Evolutionary conservation across 495 filamentous ascomycete species (phyloP).

Genomic region (Penicillium silybi): DNA sequence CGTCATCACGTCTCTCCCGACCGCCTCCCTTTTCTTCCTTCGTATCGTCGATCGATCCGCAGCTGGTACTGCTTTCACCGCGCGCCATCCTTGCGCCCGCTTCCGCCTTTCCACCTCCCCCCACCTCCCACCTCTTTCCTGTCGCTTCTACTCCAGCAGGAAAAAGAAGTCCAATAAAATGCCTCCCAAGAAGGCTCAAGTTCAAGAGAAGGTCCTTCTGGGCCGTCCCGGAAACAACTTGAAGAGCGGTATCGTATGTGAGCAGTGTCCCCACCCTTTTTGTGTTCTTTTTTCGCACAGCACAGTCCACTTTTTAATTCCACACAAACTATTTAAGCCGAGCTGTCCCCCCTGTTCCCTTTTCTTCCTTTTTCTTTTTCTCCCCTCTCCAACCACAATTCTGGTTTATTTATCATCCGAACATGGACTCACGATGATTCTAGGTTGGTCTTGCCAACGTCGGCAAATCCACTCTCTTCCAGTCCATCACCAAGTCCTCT

Average conservation of each 20-base stretch:
- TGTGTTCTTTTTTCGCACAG: slow-evolving; percentile 29
- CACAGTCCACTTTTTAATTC: slow-evolving; percentile 37
- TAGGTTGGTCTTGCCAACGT: slow-evolving; percentile 99
- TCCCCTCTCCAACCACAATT: slow-evolving; percentile 12
- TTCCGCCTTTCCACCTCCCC: slow-evolving; percentile 30
- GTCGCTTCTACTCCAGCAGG: slow-evolving; percentile 43
- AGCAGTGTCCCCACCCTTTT: slow-evolving; percentile 43
- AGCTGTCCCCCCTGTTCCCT: slow-evolving; percentile 9
- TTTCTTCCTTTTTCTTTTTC: slow-evolving; percentile 16
- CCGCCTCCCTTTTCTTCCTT: slow-evolving; percentile 27
- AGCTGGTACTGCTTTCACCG: slow-evolving; percentile 50
- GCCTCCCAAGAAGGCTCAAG: slow-evolving; percentile 52
- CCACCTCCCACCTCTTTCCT: slow-evolving; percentile 30
- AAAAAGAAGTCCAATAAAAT: slow-evolving; percentile 49
- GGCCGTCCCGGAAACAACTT: slow-evolving; percentile 96
- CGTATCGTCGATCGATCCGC: slow-evolving; percentile 38
- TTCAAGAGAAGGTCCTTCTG: slow-evolving; percentile 60
- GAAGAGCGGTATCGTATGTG: slow-evolving; percentile 98
- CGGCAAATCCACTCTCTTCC: slow-evolving; percentile 98
- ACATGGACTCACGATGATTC: slow-evolving; percentile 18
- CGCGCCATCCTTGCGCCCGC: slow-evolving; percentile 22
- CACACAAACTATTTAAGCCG: slow-evolving; percentile 31
- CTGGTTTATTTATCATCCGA: background rate
- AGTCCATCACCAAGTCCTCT: slow-evolving; percentile 96
- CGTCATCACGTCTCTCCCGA: slow-evolving; percentile 39